A percentile compares a stretch with the other conserved stretches of the same genome.
Evolutionary conservation across 2,329 filamentous ascomycete species (phyloP).

Genomic region (Sclerotinia trifoliorum): DNA sequence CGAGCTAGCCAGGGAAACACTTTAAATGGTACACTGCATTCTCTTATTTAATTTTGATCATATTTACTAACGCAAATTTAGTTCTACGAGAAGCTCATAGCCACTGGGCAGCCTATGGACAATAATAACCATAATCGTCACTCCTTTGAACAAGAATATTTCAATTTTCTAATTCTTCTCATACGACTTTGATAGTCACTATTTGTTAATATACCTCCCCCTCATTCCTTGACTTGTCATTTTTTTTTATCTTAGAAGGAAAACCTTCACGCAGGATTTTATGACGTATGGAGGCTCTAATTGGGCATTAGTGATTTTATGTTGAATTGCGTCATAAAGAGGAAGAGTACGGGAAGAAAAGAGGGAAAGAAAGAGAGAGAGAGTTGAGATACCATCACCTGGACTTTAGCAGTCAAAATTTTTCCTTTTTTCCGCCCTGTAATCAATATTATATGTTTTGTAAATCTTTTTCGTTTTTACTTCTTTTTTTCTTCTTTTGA

Average conservation of each 20-base stretch:
- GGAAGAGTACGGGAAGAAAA: not conserved
- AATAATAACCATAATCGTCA: constrained; percentile 26
- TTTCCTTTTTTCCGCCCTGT: constrained; percentile 12
- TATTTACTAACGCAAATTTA: constrained; percentile 26
- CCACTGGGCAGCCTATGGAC: constrained; percentile 33
- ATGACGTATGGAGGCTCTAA: constrained; percentile 18
- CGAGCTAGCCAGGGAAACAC: constrained; percentile 56
- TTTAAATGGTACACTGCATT: constrained; percentile 43
- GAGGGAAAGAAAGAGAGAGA: not conserved
- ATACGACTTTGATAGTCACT: constrained; percentile 19
- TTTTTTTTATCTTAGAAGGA: not conserved
- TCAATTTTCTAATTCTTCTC: not conserved
- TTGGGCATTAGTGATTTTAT: constrained; percentile 6
- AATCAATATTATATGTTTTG: constrained; percentile 19
- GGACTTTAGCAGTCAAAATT: constrained; percentile 17
- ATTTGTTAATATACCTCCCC: constrained; percentile 16
- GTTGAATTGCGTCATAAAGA: constrained; percentile 3
- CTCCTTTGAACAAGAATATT: constrained; percentile 10
- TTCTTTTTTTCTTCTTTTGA: not conserved
- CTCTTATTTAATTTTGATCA: not conserved
- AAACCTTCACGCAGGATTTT: constrained; percentile 18
- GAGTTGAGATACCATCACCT: constrained; percentile 18
- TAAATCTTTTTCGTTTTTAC: constrained; percentile 1
- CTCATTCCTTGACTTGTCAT: constrained; percentile 7
- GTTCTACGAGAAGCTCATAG: constrained; percentile 37